Conservation (phyloP, 2,329 filamentous ascomycete species). For the Colletotrichum higginsianum region DNA sequence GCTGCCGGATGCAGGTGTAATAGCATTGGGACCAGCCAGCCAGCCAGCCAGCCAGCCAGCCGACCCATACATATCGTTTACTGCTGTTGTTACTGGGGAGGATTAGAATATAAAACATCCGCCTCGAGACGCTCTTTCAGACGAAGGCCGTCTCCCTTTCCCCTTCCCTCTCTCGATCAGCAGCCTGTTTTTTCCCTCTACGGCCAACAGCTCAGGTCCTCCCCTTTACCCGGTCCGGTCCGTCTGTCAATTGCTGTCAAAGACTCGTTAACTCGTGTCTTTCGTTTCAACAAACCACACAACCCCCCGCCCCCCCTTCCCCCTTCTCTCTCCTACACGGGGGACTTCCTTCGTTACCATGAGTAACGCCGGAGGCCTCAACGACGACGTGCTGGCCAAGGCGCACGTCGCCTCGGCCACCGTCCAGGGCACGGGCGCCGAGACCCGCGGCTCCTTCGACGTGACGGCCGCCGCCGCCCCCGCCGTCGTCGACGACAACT, state of each 20-base stretch:
- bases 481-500: slow-evolving; percentile 27
- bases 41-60: no score
- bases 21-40: slow-evolving; percentile 14
- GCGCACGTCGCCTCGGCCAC: slow-evolving; percentile 42
- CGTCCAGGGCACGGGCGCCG: slow-evolving; percentile 43
- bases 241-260: slow-evolving; percentile 37
- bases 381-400: slow-evolving; percentile 46
- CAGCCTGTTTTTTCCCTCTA: slow-evolving; percentile 22
- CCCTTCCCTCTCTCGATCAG: slow-evolving; percentile 25
- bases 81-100: slow-evolving; percentile 20
- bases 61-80: no score
- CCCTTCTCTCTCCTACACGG: background rate
- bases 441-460: slow-evolving; percentile 44
- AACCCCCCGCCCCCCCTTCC: background rate
- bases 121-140: slow-evolving; percentile 2
- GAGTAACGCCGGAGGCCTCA: slow-evolving; percentile 41
- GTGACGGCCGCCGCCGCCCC: slow-evolving; percentile 45
- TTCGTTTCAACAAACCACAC: slow-evolving; percentile 9
- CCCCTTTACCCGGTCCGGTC: slow-evolving; percentile 3
- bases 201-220: slow-evolving; percentile 33
- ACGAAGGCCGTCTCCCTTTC: background rate
- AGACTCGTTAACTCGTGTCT: slow-evolving; percentile 43
- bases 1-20: slow-evolving; percentile 39
- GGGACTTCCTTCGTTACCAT: slow-evolving; percentile 33
- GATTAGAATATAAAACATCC: slow-evolving; percentile 36